Conservation (phyloP, 352 stramenopile species). For the Phytophthora sp. region DNA sequence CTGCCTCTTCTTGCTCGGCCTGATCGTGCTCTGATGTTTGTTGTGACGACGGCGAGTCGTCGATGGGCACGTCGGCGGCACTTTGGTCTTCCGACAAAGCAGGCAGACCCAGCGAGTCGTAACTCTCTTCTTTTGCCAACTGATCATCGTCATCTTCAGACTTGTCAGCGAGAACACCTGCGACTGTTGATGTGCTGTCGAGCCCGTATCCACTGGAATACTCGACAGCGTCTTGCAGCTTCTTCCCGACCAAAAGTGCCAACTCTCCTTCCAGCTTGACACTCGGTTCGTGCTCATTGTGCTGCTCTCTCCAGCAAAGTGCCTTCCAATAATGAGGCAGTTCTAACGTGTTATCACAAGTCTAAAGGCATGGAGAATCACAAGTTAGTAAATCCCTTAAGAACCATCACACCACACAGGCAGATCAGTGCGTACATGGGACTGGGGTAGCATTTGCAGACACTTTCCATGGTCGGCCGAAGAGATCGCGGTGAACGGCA, state of each 20-base stretch:
- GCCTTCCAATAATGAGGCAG: slow-evolving; percentile 80
- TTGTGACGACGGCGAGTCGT: slow-evolving; percentile 7
- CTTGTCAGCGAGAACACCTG: slow-evolving; percentile 28
- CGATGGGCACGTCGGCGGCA: slow-evolving; percentile 2
- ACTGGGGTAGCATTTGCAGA: slow-evolving; percentile 72
- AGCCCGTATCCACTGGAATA: slow-evolving; percentile 76
- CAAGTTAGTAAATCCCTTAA: not conserved
- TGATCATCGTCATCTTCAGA: slow-evolving; percentile 1
- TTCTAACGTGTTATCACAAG: slow-evolving; percentile 78
- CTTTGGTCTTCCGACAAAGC: slow-evolving; percentile 37
- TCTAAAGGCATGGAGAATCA: slow-evolving; percentile 37
- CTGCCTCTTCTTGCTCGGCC: slow-evolving; percentile 6
- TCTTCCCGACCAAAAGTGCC: slow-evolving; percentile 48
- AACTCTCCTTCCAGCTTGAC: slow-evolving; percentile 51
- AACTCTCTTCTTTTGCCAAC: slow-evolving; percentile 55
- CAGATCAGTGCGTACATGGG: slow-evolving; percentile 66
- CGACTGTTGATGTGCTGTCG: slow-evolving; percentile 48
- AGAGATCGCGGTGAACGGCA: slow-evolving; percentile 65
- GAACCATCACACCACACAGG: too few relatives aligned
- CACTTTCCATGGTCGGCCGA: slow-evolving; percentile 48
- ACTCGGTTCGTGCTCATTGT: slow-evolving; percentile 35
- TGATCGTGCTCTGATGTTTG: slow-evolving; percentile 4
- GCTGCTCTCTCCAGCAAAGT: slow-evolving; percentile 55
- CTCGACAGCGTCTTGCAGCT: slow-evolving; percentile 58
- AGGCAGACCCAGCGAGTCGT: slow-evolving; percentile 68